Conservation (phyloP, 345 rosid species). For the Capsella bursapastoris region DNA sequence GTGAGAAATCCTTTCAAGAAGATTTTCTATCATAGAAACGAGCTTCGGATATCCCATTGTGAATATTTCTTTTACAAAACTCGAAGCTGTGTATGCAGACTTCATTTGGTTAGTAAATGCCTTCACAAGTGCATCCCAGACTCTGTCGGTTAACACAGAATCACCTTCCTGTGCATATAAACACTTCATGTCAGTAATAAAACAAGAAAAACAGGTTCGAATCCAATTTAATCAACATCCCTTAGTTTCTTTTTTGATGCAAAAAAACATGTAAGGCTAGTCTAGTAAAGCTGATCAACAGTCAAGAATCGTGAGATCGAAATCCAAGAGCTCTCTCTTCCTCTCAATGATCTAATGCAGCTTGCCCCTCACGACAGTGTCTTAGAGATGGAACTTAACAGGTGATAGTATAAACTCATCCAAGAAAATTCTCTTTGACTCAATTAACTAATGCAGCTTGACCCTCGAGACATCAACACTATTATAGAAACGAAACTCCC, state of each 20-base stretch:
- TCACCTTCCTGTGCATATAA: slow-evolving; percentile 73
- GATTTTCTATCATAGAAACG: slow-evolving; percentile 76
- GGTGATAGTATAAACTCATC: background rate
- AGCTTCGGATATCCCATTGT: slow-evolving; percentile 95
- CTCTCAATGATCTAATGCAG: slow-evolving; percentile 28
- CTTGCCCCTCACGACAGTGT: background rate
- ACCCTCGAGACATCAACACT: background rate
- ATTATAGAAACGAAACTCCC: too few species aligned
- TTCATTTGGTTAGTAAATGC: slow-evolving; percentile 93
- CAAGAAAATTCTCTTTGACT: too few species aligned
- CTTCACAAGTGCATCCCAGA: slow-evolving; percentile 96
- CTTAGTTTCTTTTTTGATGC: slow-evolving; percentile 2
- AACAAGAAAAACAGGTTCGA: background rate
- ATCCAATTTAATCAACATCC: background rate
- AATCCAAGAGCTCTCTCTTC: slow-evolving; percentile 9
- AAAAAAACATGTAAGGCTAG: slow-evolving; percentile 5
- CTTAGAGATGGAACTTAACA: too few species aligned
- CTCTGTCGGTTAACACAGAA: slow-evolving; percentile 78
- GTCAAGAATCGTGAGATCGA: slow-evolving; percentile 3
- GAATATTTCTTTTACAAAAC: slow-evolving; percentile 95
- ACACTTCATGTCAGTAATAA: slow-evolving; percentile 40
- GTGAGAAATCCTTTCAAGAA: slow-evolving; percentile 82
- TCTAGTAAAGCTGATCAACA: slow-evolving; percentile 8
- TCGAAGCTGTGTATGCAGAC: slow-evolving; percentile 94
- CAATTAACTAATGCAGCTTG: slow-evolving; percentile 11